phyloP scores from a whole-genome alignment of 495 filamentous ascomycete genomes.

The Podospora australis region DNA sequence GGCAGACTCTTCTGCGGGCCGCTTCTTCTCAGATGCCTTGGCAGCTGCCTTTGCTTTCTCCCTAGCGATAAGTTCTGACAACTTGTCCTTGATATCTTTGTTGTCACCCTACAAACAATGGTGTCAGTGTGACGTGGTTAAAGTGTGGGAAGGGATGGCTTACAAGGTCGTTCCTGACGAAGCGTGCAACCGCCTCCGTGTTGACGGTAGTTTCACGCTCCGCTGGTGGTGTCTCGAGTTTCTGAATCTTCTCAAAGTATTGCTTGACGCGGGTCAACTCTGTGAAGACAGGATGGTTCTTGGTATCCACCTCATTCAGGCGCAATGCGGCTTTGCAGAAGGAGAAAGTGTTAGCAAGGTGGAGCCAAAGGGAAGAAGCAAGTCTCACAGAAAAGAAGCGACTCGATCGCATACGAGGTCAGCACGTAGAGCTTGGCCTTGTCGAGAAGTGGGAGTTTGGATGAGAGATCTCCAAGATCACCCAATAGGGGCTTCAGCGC shows the following conservation, averaged over 20 bases:
- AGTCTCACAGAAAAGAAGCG: constrained; percentile 75
- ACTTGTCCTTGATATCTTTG: constrained; percentile 31
- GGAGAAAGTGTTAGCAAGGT: constrained; percentile 22
- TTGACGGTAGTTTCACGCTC: constrained; percentile 60
- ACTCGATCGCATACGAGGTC: constrained; percentile 80
- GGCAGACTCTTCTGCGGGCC: constrained; percentile 26
- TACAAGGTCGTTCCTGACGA: constrained; percentile 75
- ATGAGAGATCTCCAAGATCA: constrained; percentile 58
- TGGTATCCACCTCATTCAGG: constrained; percentile 71
- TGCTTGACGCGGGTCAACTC: constrained; percentile 81
- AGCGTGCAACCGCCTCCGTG: constrained; percentile 70
- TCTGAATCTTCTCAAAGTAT: constrained; percentile 91
- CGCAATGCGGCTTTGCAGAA: constrained; percentile 80
- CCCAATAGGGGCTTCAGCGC: constrained; percentile 58
- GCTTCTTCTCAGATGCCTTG: constrained; percentile 31
- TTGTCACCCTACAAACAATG: constrained; percentile 27
- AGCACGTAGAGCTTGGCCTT: constrained; percentile 87
- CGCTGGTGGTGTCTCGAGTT: constrained; percentile 44
- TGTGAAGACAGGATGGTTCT: constrained; percentile 73
- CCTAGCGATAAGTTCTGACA: constrained; percentile 40
- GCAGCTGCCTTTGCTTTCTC: constrained; percentile 39
- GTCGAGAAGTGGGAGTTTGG: constrained; percentile 82
- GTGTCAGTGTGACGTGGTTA: constrained; percentile 3
- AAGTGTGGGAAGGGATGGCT: constrained; percentile 12
- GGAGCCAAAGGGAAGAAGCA: neutral